Percentiles rank a stretch among this genome's conserved stretches.
These are phyloP conservation scores for Pyrenophora seminiperda DNA, from an alignment of 2,329 filamentous ascomycete genomes.

Conservation along the genomic window DNA sequence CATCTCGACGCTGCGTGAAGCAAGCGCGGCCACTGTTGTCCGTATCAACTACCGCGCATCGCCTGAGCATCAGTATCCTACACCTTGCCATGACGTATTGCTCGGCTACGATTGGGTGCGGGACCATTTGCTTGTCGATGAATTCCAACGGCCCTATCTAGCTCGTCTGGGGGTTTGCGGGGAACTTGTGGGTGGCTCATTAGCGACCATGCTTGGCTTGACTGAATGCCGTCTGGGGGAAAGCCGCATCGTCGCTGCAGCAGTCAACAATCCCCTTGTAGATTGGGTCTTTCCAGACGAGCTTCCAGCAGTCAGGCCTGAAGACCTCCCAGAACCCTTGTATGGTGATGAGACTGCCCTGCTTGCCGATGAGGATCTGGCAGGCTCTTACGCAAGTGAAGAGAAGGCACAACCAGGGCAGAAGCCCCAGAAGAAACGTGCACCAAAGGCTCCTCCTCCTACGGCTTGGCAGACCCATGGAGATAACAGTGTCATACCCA, in stretches of 20 bases:
- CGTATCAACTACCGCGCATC: conserved; percentile 54
- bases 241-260: conserved; percentile 52
- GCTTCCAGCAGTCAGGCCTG: conserved; percentile 25
- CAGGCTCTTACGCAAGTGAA: conserved; percentile 17
- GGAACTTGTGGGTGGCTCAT: conserved; percentile 54
- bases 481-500: conserved; percentile 36
- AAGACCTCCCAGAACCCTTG: conserved; percentile 38
- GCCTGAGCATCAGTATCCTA: conserved; percentile 48
- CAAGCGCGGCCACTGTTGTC: conserved; percentile 50
- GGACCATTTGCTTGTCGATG: conserved; percentile 43
- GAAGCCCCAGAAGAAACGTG: conserved; percentile 21
- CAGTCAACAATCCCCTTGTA: conserved; percentile 54
- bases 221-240: conserved; percentile 54
- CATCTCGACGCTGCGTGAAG: conserved; percentile 43
- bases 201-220: conserved; percentile 56
- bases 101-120: conserved; percentile 56
- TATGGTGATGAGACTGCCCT: conserved; percentile 38
- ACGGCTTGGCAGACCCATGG: conserved; percentile 38
- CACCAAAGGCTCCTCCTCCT: conserved; percentile 22
- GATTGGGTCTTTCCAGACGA: conserved; percentile 55
- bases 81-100: conserved; percentile 55
- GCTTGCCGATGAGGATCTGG: conserved; percentile 37
- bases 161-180: conserved; percentile 53
- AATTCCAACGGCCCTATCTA: conserved; percentile 25
- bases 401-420: conserved; percentile 12